Evolutionary conservation across 1,139 yeast genomes (phyloP).

Genomic region (Lizanozyma gosingica): DNA sequence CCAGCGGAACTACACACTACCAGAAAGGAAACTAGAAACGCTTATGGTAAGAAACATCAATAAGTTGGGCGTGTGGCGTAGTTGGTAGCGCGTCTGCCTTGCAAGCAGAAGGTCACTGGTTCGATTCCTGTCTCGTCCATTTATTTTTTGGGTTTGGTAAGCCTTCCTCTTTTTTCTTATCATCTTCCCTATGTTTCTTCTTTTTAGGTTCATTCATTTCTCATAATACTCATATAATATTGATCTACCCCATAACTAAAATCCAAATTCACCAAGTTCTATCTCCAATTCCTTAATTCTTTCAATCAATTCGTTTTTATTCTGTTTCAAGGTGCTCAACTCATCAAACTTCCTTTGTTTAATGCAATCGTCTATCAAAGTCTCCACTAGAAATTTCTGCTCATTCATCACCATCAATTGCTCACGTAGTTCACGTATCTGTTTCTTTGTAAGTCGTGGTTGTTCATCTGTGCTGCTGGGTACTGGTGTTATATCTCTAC

Average conservation of each 20-base stretch:
- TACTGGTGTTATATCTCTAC: background rate
- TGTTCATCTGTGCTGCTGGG: conserved; percentile 1
- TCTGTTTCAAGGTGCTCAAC: conserved; percentile 49
- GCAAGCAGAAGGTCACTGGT: conserved; percentile 62
- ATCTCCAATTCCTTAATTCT: conserved; percentile 44
- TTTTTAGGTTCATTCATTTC: too few species aligned
- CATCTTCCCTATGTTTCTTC: too few species aligned
- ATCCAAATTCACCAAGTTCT: conserved; percentile 60
- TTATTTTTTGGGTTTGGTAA: too few species aligned
- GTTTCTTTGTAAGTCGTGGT: conserved; percentile 34
- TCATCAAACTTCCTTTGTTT: conserved; percentile 72
- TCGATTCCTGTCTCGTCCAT: conserved; percentile 62
- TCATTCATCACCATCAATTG: conserved; percentile 82
- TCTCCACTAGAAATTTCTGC: conserved; percentile 63
- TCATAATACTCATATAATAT: background rate
- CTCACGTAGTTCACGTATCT: conserved; percentile 56
- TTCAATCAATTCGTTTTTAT: conserved; percentile 46
- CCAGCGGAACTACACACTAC: too few species aligned
- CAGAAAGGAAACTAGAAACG: too few species aligned
- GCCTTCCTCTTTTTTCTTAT: too few species aligned
- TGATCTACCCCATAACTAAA: conserved; percentile 13
- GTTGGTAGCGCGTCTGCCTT: conserved; percentile 67
- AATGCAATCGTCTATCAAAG: conserved; percentile 54
- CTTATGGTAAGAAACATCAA: too few species aligned
- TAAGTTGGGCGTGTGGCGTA: conserved; percentile 54